Evolutionary conservation across 2,329 filamentous ascomycete genomes (phyloP).

Genomic region (Cytospora piceae): DNA sequence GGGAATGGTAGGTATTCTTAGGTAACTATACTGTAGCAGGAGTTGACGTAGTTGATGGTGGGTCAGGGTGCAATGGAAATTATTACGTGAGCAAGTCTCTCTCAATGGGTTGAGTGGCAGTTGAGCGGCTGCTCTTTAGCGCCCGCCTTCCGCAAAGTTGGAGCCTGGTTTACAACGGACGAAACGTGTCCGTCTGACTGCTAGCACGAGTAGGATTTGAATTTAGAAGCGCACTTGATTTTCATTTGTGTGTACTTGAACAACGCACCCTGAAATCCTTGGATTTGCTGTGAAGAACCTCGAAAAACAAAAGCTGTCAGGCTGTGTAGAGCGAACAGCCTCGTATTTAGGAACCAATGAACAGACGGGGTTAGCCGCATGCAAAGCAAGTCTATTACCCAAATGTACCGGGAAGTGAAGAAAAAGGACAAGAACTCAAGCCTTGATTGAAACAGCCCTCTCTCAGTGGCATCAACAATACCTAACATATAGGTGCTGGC

Average conservation of each 20-base stretch:
- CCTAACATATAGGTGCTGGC: not conserved
- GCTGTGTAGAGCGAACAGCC: not conserved
- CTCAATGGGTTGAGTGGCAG: not conserved
- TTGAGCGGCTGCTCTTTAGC: slow-evolving; percentile 16
- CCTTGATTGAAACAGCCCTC: not conserved
- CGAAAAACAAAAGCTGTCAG: not conserved
- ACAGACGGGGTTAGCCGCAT: not conserved
- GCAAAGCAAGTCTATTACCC: not conserved
- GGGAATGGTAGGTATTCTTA: not conserved
- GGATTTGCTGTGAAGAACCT: not conserved
- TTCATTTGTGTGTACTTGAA: not conserved
- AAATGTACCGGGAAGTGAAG: not conserved
- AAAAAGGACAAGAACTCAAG: too few species aligned
- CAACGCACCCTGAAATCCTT: not conserved
- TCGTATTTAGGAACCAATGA: not conserved
- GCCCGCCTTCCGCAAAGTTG: slow-evolving; percentile 13
- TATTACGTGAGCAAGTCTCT: not conserved
- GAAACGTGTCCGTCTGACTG: not conserved
- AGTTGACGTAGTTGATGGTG: slow-evolving; percentile 29
- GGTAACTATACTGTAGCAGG: slow-evolving; percentile 1
- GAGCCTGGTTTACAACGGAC: not conserved
- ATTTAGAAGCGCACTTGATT: not conserved
- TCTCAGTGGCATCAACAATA: not conserved
- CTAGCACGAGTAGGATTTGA: not conserved
- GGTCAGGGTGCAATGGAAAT: slow-evolving; percentile 5